phyloP scores from a whole-genome alignment of 2,329 filamentous ascomycete species.

The Colletotrichum magnum region DNA sequence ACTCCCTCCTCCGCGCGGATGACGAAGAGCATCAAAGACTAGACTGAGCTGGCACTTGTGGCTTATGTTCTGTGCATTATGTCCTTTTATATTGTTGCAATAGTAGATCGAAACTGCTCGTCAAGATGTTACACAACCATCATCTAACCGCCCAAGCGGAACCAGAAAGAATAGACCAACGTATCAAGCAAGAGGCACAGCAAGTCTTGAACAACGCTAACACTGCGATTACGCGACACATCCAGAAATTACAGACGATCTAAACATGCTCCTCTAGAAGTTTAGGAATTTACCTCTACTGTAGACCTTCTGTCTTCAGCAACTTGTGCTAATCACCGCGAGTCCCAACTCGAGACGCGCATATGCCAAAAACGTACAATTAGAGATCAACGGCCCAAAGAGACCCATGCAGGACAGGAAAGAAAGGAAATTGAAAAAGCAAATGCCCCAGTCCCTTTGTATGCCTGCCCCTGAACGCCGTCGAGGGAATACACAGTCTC shows the following conservation, averaged over 20 bases:
- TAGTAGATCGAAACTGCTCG: too few species aligned
- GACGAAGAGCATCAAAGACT: constrained; percentile 42
- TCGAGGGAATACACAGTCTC: constrained; percentile 33
- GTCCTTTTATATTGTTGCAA: not conserved
- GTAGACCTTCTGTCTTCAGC: not conserved
- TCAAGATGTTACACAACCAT: too few species aligned
- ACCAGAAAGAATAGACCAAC: too few species aligned
- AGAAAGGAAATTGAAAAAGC: constrained; percentile 25
- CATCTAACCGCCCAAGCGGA: too few species aligned
- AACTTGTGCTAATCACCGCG: constrained; percentile 3
- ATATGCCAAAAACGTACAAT: constrained; percentile 2
- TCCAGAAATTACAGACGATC: constrained; percentile 8
- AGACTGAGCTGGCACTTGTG: constrained; percentile 28
- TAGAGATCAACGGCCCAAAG: constrained; percentile 7
- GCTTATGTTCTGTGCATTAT: not conserved
- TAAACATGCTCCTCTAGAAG: constrained; percentile 12
- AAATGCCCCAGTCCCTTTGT: constrained; percentile 31
- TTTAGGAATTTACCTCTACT: constrained; percentile 15
- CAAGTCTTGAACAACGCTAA: too few species aligned
- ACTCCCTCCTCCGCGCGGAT: constrained; percentile 36
- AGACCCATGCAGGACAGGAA: constrained; percentile 31
- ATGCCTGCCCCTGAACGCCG: constrained; percentile 39
- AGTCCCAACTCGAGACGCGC: constrained; percentile 10
- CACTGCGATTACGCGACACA: constrained; percentile 2
- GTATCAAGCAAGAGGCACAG: too few species aligned